phyloP scores from a whole-genome alignment of 164 flowering plant species.

The Akebia trifoliata region DNA sequence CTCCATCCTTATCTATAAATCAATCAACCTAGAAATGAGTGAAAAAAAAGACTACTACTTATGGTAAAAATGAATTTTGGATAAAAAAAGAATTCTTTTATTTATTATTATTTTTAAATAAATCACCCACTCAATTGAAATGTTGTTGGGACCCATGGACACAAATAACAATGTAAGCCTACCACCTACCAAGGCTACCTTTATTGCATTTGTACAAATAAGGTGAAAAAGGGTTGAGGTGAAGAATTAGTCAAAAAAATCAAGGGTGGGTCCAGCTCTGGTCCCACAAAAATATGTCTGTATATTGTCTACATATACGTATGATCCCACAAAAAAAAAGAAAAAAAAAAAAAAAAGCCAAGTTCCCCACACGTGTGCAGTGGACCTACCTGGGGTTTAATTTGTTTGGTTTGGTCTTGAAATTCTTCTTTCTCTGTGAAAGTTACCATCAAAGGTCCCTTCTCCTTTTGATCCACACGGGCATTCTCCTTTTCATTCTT shows the following conservation, averaged over 20 bases:
- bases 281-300: background rate
- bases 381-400: constrained; percentile 1
- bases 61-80: too few relatives aligned
- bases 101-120: too few relatives aligned
- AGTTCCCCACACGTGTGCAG: background rate
- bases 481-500: constrained; percentile 78
- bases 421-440: background rate
- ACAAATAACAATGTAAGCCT: background rate
- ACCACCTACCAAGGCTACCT: background rate
- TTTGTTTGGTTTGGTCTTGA: background rate
- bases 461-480: constrained; percentile 51
- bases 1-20: too few relatives aligned
- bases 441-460: background rate
- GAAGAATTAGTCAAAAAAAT: background rate
- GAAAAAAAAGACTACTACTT: too few relatives aligned
- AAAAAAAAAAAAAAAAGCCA: background rate
- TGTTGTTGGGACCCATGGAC: background rate
- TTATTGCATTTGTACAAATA: constrained; percentile 3
- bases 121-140: background rate
- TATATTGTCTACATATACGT: constrained; percentile 1
- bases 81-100: too few relatives aligned
- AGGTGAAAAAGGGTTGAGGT: background rate
- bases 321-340: background rate
- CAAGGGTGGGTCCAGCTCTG: background rate
- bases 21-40: too few relatives aligned